Evolutionary conservation across 2,329 filamentous ascomycete species (phyloP).

Genomic region (Colletotrichum neosansevieriae): DNA sequence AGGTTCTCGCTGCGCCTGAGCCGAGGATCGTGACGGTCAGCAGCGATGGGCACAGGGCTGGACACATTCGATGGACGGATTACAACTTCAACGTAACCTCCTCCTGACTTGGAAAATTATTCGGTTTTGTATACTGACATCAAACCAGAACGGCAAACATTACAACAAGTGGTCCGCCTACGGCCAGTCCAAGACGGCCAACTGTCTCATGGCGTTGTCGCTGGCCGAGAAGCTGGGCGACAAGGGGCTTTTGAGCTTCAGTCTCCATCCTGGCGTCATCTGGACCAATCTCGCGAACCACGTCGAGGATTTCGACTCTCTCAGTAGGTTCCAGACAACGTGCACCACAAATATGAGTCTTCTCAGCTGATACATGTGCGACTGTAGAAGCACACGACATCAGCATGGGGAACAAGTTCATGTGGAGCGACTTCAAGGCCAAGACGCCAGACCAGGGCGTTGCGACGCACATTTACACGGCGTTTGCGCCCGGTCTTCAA

Average conservation of each 20-base stretch:
- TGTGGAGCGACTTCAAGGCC: constrained; percentile 34
- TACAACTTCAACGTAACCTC: constrained; percentile 54
- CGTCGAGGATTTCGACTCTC: constrained; percentile 25
- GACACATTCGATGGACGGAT: constrained; percentile 57
- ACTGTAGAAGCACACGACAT: constrained; percentile 45
- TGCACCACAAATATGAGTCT: no score
- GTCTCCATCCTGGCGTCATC: constrained; percentile 51
- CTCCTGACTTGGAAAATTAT: no score
- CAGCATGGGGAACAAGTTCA: constrained; percentile 40
- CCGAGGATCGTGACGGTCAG: constrained; percentile 58
- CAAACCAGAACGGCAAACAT: constrained; percentile 30
- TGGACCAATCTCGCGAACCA: constrained; percentile 39
- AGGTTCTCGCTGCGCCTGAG: constrained; percentile 44
- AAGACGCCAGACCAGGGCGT: constrained; percentile 48
- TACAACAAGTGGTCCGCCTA: constrained; percentile 46
- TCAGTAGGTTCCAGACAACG: neutral
- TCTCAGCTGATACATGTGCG: neutral
- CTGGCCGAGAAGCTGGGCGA: constrained; percentile 49
- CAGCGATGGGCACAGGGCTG: constrained; percentile 57
- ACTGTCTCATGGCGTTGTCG: constrained; percentile 47
- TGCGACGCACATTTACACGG: constrained; percentile 48
- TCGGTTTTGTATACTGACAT: neutral
- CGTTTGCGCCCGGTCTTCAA: constrained; percentile 46
- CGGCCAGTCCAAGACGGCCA: constrained; percentile 47
- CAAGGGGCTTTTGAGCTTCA: constrained; percentile 48